Evolutionary conservation across 2,329 filamentous ascomycete species (phyloP).

Genomic region (Akanthomyces uredinophilus): DNA sequence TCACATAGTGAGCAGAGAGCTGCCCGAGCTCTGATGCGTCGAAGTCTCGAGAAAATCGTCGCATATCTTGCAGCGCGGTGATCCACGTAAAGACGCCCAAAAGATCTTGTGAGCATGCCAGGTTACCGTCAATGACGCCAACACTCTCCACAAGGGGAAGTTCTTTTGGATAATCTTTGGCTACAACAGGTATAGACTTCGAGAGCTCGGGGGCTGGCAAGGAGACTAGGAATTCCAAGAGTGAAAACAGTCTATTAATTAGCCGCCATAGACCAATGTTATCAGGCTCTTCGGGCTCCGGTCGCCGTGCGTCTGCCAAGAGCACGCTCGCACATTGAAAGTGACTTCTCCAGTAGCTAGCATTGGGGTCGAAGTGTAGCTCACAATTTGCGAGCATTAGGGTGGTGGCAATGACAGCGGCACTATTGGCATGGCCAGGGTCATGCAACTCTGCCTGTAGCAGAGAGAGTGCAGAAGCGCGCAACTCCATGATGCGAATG

Average conservation of each 20-base stretch:
- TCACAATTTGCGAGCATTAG: constrained; percentile 11
- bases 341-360: constrained; percentile 1
- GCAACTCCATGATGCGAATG: constrained; percentile 4
- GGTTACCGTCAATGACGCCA: neutral
- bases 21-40: neutral
- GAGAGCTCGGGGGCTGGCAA: neutral
- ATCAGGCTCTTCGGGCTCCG: neutral
- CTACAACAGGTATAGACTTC: neutral
- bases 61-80: neutral
- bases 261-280: neutral
- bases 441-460: neutral
- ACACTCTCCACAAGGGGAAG: neutral
- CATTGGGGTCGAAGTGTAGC: constrained; percentile 5
- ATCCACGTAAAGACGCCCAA: neutral
- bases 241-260: neutral
- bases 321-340: constrained; percentile 8
- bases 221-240: neutral
- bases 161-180: neutral
- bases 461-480: neutral
- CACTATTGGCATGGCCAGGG: neutral
- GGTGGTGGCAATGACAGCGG: constrained; percentile 4
- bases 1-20: neutral
- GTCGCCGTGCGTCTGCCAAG: neutral
- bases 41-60: neutral
- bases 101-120: constrained; percentile 4